Evolutionary conservation across 495 filamentous ascomycete genomes (phyloP).

Genomic region (Penicillium coprophilum): DNA sequence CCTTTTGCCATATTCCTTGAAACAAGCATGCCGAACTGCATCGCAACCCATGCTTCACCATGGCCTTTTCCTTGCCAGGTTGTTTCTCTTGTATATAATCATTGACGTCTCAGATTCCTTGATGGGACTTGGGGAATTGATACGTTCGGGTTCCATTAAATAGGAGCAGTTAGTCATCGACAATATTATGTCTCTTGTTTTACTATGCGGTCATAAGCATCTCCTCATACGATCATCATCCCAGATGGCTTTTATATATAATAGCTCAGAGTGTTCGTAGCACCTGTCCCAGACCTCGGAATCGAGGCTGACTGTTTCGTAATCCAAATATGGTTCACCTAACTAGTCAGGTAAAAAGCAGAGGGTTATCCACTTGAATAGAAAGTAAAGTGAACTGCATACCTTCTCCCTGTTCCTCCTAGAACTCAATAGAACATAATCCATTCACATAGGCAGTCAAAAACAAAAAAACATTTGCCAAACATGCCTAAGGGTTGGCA

Average conservation of each 20-base stretch:
- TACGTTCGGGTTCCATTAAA: constrained; percentile 8
- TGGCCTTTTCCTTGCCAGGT: constrained; percentile 5
- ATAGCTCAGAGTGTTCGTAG: neutral
- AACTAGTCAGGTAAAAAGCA: neutral
- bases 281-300: neutral
- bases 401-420: neutral
- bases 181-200: constrained; percentile 15
- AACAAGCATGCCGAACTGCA: neutral
- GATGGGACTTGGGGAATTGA: constrained; percentile 9
- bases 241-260: neutral
- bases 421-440: neutral
- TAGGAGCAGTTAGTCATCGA: constrained; percentile 17
- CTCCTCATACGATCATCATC: neutral
- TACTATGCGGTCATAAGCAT: neutral
- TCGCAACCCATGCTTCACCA: neutral
- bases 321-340: neutral
- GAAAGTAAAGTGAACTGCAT: neutral
- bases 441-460: neutral
- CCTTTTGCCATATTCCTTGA: neutral
- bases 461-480: neutral
- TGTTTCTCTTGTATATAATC: constrained; percentile 31
- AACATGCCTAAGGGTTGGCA: neutral
- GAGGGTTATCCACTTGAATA: neutral
- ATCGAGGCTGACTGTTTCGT: neutral
- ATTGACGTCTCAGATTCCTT: constrained; percentile 1